Conservation (phyloP, 2,329 filamentous ascomycete genomes). For the Fusarium luffae region DNA sequence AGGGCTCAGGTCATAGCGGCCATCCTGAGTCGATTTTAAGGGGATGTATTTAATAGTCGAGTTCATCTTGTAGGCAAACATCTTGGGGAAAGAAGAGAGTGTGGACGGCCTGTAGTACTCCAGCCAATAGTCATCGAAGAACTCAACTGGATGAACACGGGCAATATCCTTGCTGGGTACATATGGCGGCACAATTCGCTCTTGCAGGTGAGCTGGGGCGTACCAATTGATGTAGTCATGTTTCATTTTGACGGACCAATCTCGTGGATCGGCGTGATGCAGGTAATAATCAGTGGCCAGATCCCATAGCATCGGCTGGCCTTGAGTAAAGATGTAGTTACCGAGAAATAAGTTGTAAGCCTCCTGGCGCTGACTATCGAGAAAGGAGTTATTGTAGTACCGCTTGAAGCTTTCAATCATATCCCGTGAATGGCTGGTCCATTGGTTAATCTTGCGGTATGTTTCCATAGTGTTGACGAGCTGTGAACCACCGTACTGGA, state of each 20-base stretch:
- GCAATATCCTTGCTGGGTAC: slow-evolving; percentile 53
- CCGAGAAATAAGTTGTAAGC: slow-evolving; percentile 97
- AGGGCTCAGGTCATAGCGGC: slow-evolving; percentile 85
- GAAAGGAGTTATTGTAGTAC: slow-evolving; percentile 98
- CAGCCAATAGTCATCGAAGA: slow-evolving; percentile 94
- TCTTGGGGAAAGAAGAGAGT: slow-evolving; percentile 88
- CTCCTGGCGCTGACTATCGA: slow-evolving; percentile 97
- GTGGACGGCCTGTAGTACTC: slow-evolving; percentile 94
- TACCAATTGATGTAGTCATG: slow-evolving; percentile 92
- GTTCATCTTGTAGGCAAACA: slow-evolving; percentile 93
- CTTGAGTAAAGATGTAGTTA: slow-evolving; percentile 89
- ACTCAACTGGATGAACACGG: slow-evolving; percentile 61
- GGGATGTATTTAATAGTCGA: slow-evolving; percentile 87
- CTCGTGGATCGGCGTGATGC: slow-evolving; percentile 85
- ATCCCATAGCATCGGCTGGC: slow-evolving; percentile 97
- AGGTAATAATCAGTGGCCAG: slow-evolving; percentile 94
- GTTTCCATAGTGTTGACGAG: slow-evolving; percentile 99
- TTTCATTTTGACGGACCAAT: slow-evolving; percentile 70
- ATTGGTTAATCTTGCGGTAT: slow-evolving; percentile 98
- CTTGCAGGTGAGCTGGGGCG: slow-evolving; percentile 76
- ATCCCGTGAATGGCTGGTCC: slow-evolving; percentile 95
- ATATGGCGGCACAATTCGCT: slow-evolving; percentile 65
- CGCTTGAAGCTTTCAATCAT: slow-evolving; percentile 99
- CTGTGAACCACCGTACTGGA: slow-evolving; percentile 97
- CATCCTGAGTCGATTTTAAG: slow-evolving; percentile 76